Percentiles rank a stretch among this genome's conserved stretches.
These are phyloP conservation scores for Pythium sukuiense DNA, from an alignment of 352 stramenopile genomes.

Conservation along the genomic window DNA sequence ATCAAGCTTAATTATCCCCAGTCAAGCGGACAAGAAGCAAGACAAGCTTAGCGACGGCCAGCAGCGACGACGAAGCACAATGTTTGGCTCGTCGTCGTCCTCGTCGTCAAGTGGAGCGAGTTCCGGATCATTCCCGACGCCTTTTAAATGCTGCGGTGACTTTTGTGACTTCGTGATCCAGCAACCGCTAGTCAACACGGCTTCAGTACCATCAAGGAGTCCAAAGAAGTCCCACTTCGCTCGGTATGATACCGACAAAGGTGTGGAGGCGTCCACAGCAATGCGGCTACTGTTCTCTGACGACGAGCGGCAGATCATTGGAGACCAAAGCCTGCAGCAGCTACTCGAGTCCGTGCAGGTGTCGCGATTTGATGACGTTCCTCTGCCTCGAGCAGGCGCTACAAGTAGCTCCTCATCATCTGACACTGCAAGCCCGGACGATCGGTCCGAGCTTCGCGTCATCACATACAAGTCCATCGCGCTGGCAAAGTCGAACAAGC, in stretches of 20 bases:
- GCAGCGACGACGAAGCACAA: slow-evolving; percentile 5
- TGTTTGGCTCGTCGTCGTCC: slow-evolving; percentile 12
- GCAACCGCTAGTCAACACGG: slow-evolving; percentile 9
- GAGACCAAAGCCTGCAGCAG: slow-evolving; percentile 36
- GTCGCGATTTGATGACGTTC: slow-evolving; percentile 16
- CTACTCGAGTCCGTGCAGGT: slow-evolving; percentile 46
- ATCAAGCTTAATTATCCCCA: slow-evolving; percentile 20
- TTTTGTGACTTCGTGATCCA: slow-evolving; percentile 64
- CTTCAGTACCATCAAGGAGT: background rate
- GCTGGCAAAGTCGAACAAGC: slow-evolving; percentile 58
- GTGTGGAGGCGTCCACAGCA: slow-evolving; percentile 34
- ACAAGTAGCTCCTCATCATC: background rate
- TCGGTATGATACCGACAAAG: slow-evolving; percentile 10
- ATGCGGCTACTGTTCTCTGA: slow-evolving; percentile 54
- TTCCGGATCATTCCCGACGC: slow-evolving; percentile 49
- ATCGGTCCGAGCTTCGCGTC: slow-evolving; percentile 37
- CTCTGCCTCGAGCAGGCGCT: background rate
- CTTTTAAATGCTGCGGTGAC: slow-evolving; percentile 78
- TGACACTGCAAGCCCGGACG: background rate
- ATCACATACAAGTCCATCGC: slow-evolving; percentile 83
- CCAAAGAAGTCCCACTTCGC: slow-evolving; percentile 13
- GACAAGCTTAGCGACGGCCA: slow-evolving; percentile 7
- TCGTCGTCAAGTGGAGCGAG: slow-evolving; percentile 7
- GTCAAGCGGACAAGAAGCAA: background rate
- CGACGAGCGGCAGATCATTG: slow-evolving; percentile 41